Evolutionary conservation across 2,329 filamentous ascomycete genomes (phyloP), one percentile per base, ranked within the genome.

Genomic region (Scedosporium aurantiacum): DNA sequence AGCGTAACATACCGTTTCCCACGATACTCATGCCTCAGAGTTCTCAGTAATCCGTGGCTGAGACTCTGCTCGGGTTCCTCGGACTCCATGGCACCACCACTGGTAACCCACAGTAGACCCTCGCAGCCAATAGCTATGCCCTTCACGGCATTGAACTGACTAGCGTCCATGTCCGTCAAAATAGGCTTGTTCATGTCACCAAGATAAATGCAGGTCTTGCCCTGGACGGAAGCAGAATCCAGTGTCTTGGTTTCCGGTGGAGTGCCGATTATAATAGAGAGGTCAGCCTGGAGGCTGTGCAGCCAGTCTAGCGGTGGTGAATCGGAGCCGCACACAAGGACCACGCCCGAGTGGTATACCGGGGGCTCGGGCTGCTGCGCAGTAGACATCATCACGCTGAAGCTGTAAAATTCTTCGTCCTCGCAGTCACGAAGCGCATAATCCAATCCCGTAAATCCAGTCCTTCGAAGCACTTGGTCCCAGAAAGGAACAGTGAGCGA

Each of bases 371-470:
- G 56, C 6, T 18, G 56, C 6, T 18, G 12, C 7, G 56, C 14
- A 58, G 60, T 61, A 3, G 60, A 28, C 28, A 61, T 21, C 4
- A 61, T 61, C 27, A 61, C 40, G 14, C 60, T 61, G 23, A 18
- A 43, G 52, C 16, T 45, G n/a, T 57, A 40, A 21, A 25, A 61
- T 8, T 40, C 47, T 14, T 37, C 21, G 23, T 61, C 60, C 4
- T 61, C 60, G 12, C 32, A 41, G 10, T 57, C 60, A 8, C 25
- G 25, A 10, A 61, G 7, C n/a, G 40, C 60, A 47, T 32, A 25
- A 14, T 61, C 60, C 5, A 58, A 25, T 18, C 60, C 60, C 21
- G 60, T 37, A 18, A 58, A 61, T 3, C 60, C 60, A 8, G 50
- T 61, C 16, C 25, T 18, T 6, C 23, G 14, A 14, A 61, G 60